Percentiles rank a stretch among this genome's conserved stretches.
These are phyloP conservation scores for Aphanomyces euteiches DNA, from an alignment of 352 stramenopile genomes.

Conservation along the genomic window DNA sequence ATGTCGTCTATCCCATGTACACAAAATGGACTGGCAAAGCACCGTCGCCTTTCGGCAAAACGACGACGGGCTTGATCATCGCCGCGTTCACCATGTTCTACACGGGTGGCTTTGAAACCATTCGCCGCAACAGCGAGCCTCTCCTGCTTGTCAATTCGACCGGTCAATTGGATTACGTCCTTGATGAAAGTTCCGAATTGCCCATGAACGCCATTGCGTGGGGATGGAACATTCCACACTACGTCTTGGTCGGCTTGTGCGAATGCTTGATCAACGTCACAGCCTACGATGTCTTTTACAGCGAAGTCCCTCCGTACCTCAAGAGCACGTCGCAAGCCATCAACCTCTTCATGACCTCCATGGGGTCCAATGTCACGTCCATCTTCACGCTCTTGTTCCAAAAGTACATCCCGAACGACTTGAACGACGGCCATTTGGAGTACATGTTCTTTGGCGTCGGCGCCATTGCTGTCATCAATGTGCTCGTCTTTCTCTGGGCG, in stretches of 20 bases:
- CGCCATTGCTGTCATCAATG: conserved; percentile 47
- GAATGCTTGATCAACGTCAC: conserved; percentile 66
- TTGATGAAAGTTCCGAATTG: conserved; percentile 42
- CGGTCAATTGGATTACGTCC: conserved; percentile 30
- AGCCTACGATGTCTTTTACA: conserved; percentile 59
- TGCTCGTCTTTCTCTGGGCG: conserved; percentile 45
- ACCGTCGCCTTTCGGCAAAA: conserved; percentile 42
- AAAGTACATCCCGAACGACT: conserved; percentile 48
- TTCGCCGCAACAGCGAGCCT: conserved; percentile 48
- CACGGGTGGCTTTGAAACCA: conserved; percentile 47
- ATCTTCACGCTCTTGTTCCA: conserved; percentile 66
- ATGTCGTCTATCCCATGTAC: conserved; percentile 44
- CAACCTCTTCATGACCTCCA: conserved; percentile 57
- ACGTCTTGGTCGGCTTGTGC: conserved; percentile 55
- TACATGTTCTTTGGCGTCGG: conserved; percentile 67
- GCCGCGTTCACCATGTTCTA: conserved; percentile 44
- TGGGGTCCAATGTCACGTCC: conserved; percentile 57
- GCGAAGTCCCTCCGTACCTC: conserved; percentile 46
- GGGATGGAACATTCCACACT: conserved; percentile 48
- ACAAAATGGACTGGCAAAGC: conserved; percentile 42
- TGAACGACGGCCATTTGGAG: conserved; percentile 63
- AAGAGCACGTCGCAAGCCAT: conserved; percentile 57
- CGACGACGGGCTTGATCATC: conserved; percentile 38
- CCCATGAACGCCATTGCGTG: conserved; percentile 63
- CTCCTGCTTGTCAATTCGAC: conserved; percentile 32